Base-by-base conservation (phyloP, 2,329 filamentous ascomycete species). In the Malbranchea cinnamomea region DNA sequence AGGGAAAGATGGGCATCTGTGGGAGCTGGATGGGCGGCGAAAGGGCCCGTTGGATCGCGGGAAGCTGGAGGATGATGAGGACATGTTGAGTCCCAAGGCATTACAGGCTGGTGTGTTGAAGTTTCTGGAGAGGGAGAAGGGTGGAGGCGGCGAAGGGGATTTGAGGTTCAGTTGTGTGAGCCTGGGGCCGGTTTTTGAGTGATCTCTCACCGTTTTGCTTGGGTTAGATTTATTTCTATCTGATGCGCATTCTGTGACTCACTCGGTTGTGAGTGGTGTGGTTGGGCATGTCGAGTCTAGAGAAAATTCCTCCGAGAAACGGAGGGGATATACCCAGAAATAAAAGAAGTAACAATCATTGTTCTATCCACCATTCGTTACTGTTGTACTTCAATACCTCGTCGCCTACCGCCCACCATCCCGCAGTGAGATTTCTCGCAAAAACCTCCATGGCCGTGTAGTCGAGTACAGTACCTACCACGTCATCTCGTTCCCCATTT, bases 21-120 rank as follows among this genome's bases (percentile, higher is more conserved):
- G 79, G 73, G 83, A 91, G 57, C 54, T 91, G 45, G 82, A 91
- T 54, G 83, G 83, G 1, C 54, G 66, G 13, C 63, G 78, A 28
- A 78, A 76, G 43, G 81, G 81, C 0, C 81, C 81, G 1, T 54
- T 87, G 26, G 70, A 82, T 40, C 62, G 80, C 9, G 78, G 76
- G 0, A 46, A 56, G 24, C 50, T 85, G 30, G 60, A 45, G 0
- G 54, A 56, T 1, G 62, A 64, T 21, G 78, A 84, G 51, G 78
- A 87, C 53, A 72, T 82, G 31, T 52, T 85, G 43, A 83, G 80
- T 49, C 66, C 78, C 33, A 74, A 70, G 52, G 85, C 81, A 6
- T 56, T 94, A 45, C 63, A 74, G 18, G 53, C 83, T 45, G 84
- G 85, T 2, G 65, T 75, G 1, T 57, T 65, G 40, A 60, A 59